Conservation (phyloP, 352 stramenopile genomes). For the Phytophthora ohioensis region DNA sequence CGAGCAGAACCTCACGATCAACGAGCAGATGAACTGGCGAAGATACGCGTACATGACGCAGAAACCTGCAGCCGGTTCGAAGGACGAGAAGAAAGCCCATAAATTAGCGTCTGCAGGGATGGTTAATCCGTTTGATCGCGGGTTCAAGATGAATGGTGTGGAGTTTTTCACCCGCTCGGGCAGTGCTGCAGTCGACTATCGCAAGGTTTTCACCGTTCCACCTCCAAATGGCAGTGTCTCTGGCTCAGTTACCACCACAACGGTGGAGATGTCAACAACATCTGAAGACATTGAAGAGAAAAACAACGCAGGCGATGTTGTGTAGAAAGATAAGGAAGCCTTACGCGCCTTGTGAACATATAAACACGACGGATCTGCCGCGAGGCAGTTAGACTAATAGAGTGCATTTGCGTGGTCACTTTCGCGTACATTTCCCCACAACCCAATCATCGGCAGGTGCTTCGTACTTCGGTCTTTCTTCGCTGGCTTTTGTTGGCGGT, state of each 20-base stretch:
- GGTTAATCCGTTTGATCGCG: constrained; percentile 56
- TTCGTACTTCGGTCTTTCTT: too few relatives aligned
- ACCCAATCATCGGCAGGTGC: neutral
- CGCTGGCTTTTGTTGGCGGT: too few relatives aligned
- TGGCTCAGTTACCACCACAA: constrained; percentile 25
- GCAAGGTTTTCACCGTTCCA: constrained; percentile 44
- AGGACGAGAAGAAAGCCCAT: constrained; percentile 23
- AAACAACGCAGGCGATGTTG: constrained; percentile 23
- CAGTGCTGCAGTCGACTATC: constrained; percentile 49
- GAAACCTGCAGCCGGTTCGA: constrained; percentile 6
- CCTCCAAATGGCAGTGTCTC: constrained; percentile 7
- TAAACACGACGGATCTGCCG: constrained; percentile 9
- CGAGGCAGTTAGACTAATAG: constrained; percentile 1
- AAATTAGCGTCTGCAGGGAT: constrained; percentile 29
- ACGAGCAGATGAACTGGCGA: constrained; percentile 87
- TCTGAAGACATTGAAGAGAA: constrained; percentile 19
- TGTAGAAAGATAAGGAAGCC: constrained; percentile 31
- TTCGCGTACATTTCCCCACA: neutral
- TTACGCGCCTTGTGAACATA: constrained; percentile 11
- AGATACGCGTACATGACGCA: constrained; percentile 73
- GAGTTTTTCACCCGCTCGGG: constrained; percentile 63
- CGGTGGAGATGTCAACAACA: constrained; percentile 21
- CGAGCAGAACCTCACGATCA: constrained; percentile 78
- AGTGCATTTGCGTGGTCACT: neutral
- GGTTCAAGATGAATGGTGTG: constrained; percentile 48